phyloP scores from a whole-genome alignment of 805 yeast genomes.

The Barnettozyma vustinii region DNA sequence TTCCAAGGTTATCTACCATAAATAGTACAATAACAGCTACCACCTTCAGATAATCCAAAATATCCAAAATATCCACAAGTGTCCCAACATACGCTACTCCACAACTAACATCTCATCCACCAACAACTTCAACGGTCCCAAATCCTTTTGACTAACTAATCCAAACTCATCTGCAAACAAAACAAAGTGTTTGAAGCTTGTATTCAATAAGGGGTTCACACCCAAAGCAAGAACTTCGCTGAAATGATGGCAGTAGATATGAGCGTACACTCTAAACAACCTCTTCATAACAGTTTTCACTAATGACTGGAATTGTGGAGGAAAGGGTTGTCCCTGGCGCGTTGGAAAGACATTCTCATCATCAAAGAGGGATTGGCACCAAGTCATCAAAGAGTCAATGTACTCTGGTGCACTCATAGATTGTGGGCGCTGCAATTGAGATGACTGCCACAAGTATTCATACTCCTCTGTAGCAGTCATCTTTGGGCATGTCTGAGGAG shows the following conservation, averaged over 20 bases:
- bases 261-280: constrained; percentile 91
- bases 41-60: neutral
- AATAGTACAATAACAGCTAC: neutral
- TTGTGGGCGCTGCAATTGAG: constrained; percentile 62
- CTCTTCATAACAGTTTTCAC: constrained; percentile 87
- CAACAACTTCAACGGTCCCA: constrained; percentile 86
- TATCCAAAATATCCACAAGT: neutral
- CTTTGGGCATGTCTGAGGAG: constrained; percentile 89
- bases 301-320: constrained; percentile 71
- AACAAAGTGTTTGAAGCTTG: constrained; percentile 91
- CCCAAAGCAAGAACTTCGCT: constrained; percentile 92
- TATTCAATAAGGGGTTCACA: constrained; percentile 85
- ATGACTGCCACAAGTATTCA: constrained; percentile 95
- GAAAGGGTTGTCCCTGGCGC: constrained; percentile 87
- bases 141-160: constrained; percentile 72
- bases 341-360: constrained; percentile 88
- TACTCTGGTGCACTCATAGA: constrained; percentile 93
- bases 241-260: constrained; percentile 95
- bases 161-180: constrained; percentile 81
- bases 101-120: constrained; percentile 39
- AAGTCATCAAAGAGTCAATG: constrained; percentile 86
- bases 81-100: neutral
- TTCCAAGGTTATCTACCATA: neutral
- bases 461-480: constrained; percentile 98
- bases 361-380: constrained; percentile 92